Evolutionary conservation across 2,329 filamentous ascomycete genomes (phyloP).

Genomic region (Xylariales sp.): DNA sequence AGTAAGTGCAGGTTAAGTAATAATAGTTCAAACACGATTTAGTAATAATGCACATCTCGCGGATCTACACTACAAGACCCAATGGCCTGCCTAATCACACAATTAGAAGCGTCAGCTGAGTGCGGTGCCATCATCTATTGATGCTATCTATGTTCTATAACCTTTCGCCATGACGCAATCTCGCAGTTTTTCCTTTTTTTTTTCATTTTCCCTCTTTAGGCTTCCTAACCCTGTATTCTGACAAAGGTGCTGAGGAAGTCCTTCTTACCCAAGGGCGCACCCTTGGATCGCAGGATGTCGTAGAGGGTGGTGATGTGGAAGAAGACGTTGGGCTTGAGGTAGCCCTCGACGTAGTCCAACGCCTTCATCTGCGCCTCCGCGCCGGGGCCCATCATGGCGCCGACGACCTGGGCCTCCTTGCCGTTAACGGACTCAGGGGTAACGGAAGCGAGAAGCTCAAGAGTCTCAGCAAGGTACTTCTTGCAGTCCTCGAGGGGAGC

Average conservation of each 20-base stretch:
- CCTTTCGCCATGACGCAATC: background rate
- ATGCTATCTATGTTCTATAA: constrained; percentile 20
- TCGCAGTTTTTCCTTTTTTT: background rate
- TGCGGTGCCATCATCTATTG: constrained; percentile 25
- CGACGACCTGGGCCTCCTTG: constrained; percentile 43
- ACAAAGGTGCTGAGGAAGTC: constrained; percentile 59
- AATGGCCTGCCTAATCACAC: background rate
- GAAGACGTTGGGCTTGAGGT: constrained; percentile 69
- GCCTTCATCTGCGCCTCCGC: constrained; percentile 45
- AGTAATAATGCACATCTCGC: background rate
- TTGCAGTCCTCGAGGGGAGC: constrained; percentile 51
- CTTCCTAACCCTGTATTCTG: constrained; percentile 16
- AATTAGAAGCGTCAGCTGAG: background rate
- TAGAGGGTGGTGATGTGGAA: constrained; percentile 73
- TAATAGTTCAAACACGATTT: background rate
- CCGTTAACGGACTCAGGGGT: constrained; percentile 51
- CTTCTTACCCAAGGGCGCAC: constrained; percentile 70
- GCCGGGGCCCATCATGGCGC: constrained; percentile 21
- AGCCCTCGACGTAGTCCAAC: constrained; percentile 59
- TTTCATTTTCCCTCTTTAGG: background rate
- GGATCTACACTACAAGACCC: background rate
- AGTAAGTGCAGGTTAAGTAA: background rate
- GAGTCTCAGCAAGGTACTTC: constrained; percentile 49
- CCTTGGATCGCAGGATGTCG: constrained; percentile 69
- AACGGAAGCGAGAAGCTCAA: constrained; percentile 46